Conservation (phyloP, 108 stramenopile genomes). For the Nitzschia sp. region DNA sequence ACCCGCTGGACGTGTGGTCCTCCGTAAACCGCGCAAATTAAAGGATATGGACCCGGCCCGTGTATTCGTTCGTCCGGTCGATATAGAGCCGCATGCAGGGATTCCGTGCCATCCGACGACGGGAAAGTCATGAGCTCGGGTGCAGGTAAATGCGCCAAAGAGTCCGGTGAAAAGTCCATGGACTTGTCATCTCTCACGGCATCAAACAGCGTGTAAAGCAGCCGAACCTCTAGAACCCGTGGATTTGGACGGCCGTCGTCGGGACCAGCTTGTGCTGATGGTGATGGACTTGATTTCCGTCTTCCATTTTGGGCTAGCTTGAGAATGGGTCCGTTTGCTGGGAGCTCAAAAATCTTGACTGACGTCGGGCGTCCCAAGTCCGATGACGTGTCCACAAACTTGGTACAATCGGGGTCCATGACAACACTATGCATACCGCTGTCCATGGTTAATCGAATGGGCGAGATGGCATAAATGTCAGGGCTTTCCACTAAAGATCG, state of each 20-base stretch:
- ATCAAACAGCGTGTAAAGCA: constrained; percentile 47
- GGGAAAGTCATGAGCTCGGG: constrained; percentile 69
- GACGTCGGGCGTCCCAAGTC: constrained; percentile 61
- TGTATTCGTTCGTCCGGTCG: constrained; percentile 65
- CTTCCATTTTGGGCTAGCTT: background rate
- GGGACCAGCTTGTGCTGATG: background rate
- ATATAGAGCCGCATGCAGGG: constrained; percentile 83
- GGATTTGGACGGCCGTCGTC: constrained; percentile 1
- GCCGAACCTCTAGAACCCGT: constrained; percentile 12
- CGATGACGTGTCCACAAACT: constrained; percentile 61
- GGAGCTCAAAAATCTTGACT: constrained; percentile 51
- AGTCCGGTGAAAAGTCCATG: constrained; percentile 19
- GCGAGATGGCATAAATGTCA: constrained; percentile 15
- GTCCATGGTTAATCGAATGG: constrained; percentile 56
- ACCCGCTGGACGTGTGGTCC: constrained; percentile 96
- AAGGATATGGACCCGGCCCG: constrained; percentile 87
- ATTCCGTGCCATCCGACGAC: constrained; percentile 53
- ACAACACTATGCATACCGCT: constrained; percentile 70
- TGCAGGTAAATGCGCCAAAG: constrained; percentile 34
- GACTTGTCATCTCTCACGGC: constrained; percentile 49
- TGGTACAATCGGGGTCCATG: constrained; percentile 63
- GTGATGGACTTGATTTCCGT: background rate
- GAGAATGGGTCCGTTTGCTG: constrained; percentile 32
- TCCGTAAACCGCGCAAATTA: constrained; percentile 90
- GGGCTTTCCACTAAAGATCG: background rate